These are phyloP conservation scores for Trichaptum fuscoviolaceum DNA, from an alignment of 768 basidiomycete genomes.

Conservation along the genomic window DNA sequence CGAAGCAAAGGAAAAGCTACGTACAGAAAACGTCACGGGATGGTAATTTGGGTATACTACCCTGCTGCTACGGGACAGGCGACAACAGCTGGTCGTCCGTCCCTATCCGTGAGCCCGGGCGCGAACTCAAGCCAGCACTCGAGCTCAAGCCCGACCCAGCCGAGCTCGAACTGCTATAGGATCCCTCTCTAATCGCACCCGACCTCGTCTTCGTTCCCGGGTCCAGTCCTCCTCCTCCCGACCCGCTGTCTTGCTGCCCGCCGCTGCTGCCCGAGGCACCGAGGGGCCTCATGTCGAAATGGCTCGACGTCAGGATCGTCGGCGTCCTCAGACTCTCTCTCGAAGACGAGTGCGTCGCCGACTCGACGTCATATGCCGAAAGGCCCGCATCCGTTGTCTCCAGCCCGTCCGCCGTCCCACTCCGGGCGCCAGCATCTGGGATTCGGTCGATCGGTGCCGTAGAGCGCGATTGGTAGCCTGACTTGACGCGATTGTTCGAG, in stretches of 20 bases:
- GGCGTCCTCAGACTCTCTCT: neutral
- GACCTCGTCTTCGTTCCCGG: neutral
- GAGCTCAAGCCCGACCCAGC: neutral
- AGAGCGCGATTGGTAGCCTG: conserved; percentile 54
- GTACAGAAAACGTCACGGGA: neutral
- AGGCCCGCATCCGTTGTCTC: conserved; percentile 55
- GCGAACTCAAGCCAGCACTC: neutral
- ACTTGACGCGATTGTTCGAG: conserved; percentile 81
- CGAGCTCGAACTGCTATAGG: neutral
- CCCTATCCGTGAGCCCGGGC: neutral
- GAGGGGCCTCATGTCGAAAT: neutral
- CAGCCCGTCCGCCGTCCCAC: conserved; percentile 57
- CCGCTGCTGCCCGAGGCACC: neutral
- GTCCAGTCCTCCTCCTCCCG: neutral
- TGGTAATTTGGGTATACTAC: neutral
- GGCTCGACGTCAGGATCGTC: neutral
- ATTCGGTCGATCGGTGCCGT: conserved; percentile 69
- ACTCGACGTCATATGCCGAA: conserved; percentile 36
- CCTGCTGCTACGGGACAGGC: neutral
- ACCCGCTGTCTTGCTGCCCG: neutral
- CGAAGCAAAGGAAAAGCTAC: neutral
- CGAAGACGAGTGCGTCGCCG: conserved; percentile 20
- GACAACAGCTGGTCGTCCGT: neutral
- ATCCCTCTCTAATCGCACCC: neutral
- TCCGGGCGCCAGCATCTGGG: conserved; percentile 62